Base-by-base conservation (phyloP, 1,284 basidiomycete species). In the Gastroboletus turbinatus region DNA sequence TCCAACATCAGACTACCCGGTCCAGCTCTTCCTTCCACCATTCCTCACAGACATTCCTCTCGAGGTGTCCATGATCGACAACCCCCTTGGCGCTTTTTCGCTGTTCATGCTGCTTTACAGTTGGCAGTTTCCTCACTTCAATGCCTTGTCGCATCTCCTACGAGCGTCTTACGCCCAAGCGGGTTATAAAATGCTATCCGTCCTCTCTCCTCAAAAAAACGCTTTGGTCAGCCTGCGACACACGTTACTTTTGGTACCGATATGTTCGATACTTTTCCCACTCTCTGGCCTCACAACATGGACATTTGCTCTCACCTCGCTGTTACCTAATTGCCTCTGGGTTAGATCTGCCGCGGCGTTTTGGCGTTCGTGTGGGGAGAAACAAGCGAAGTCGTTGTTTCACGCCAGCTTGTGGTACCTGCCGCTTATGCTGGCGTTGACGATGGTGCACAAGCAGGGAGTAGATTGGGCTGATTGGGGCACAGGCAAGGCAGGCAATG, bases 81-180 rank as follows among this genome's bases (percentile, higher is more conserved):
- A 92, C 67, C 87, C 92, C 1, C 82, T 96, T 40, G 84, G 88
- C 0, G 85, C 91, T 0, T 73, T 90, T 53, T 84, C 87, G 2
- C 77, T 98, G 3, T 92, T 90, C 73, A 78, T 85, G 69, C 74
- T 98, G 50, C 82, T 98, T 14, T 99, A 89, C 75, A 91, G 90
- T 56, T 99, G 97, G 97, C 97, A 99, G 70, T 99, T 99, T 73
- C 96, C 97, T 19, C 97, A 99, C 73, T 99, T 99, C 78, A 98
- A 97, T 75, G 77, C 94, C 2, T 80, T 99, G n/a, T 87, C 95
- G 4, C 85, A 98, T 73, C 80, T 95, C 48, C 83, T 97, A 14
- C 84, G 95, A 27, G 85, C 83, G 17, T 90, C 91, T 33, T 99
- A 99, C 74, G 94, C 96, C 0, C 85, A 94, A 66, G 94, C 92